phyloP scores from a whole-genome alignment of 371 early-diverging fungal genomes.

The Lichtheimia ornata region DNA sequence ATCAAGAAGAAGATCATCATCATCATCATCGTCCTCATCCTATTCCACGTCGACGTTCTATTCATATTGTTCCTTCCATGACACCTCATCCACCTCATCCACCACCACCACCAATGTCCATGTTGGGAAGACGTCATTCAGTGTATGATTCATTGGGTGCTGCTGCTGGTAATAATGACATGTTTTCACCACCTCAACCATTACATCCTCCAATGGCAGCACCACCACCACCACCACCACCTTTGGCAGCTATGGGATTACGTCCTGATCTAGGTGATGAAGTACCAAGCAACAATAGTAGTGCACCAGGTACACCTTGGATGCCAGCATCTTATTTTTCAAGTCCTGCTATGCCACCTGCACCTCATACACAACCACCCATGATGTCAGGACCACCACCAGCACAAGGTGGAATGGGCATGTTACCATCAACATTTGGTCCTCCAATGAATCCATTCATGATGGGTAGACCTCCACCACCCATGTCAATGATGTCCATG shows the following conservation, averaged over 20 bases:
- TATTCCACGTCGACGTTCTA: slow-evolving; percentile 6
- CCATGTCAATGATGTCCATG: neutral
- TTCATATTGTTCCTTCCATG: neutral
- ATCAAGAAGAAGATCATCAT: neutral
- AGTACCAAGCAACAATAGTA: slow-evolving; percentile 7
- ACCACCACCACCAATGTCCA: slow-evolving; percentile 2
- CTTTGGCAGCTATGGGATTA: neutral
- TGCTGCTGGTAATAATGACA: slow-evolving; percentile 2
- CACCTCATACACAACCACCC: slow-evolving; percentile 2
- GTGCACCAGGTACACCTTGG: slow-evolving; percentile 14
- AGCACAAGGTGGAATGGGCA: neutral
- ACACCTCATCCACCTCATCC: slow-evolving; percentile 4
- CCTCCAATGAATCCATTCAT: neutral
- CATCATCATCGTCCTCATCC: neutral
- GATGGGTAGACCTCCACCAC: slow-evolving; percentile 6
- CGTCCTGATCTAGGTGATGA: slow-evolving; percentile 4
- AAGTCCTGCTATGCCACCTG: slow-evolving; percentile 4
- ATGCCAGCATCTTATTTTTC: slow-evolving; percentile 18
- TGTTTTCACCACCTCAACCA: slow-evolving; percentile 2
- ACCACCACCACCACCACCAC: neutral
- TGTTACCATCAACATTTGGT: neutral
- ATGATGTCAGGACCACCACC: slow-evolving; percentile 3
- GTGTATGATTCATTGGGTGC: slow-evolving; percentile 8
- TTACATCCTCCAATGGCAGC: slow-evolving; percentile 4
- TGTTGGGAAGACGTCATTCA: slow-evolving; percentile 12